Evolutionary conservation across 305 asterid genomes (phyloP).

Genomic region (Fraxinus floribunda): DNA sequence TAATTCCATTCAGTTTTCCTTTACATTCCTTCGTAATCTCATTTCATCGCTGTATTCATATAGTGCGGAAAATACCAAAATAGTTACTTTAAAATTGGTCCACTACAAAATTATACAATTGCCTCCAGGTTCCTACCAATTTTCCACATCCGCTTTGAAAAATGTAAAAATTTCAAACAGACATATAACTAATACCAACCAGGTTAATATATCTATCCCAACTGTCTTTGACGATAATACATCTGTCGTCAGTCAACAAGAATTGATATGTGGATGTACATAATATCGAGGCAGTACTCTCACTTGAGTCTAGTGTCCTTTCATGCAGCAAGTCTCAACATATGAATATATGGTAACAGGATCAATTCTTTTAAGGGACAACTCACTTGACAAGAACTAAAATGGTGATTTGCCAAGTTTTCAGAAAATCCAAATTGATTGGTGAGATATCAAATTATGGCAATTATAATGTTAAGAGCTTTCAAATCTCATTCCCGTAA

Average conservation of each 20-base stretch:
- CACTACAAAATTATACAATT: not conserved
- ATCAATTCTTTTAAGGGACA: not conserved
- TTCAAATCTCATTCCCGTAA: not conserved
- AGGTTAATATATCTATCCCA: not conserved
- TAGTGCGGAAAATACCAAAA: not conserved
- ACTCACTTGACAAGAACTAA: not conserved
- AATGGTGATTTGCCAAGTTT: not conserved
- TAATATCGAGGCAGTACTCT: slow-evolving; percentile 6
- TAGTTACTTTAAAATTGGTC: not conserved
- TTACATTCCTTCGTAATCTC: not conserved
- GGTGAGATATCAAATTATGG: not conserved
- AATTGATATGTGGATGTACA: slow-evolving; percentile 9
- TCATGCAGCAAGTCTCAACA: not conserved
- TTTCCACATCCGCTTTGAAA: not conserved
- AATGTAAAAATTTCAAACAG: not conserved
- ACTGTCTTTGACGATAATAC: not conserved
- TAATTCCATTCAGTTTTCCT: not conserved
- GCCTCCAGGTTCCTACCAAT: not conserved
- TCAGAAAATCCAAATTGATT: not conserved
- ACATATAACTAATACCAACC: not conserved
- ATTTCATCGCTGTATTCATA: not conserved
- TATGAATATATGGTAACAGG: not conserved
- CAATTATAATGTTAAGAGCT: not conserved
- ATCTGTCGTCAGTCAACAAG: not conserved
- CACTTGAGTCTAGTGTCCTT: not conserved